phyloP scores from a whole-genome alignment of 352 stramenopile species.

The Peronospora tabacina region DNA sequence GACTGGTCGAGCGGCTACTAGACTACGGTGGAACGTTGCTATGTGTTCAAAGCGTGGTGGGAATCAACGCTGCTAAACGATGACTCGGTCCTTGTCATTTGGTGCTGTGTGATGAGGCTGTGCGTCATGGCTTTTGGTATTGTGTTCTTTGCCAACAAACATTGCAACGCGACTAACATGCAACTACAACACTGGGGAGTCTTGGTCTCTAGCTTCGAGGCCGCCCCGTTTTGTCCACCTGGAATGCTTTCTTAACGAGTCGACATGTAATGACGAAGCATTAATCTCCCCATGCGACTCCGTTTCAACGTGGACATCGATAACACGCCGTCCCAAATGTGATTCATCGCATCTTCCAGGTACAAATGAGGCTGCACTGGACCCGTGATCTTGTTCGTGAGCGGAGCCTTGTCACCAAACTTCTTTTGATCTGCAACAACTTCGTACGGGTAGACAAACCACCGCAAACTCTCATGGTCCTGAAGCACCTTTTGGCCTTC shows the following conservation, averaged over 20 bases:
- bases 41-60: too few relatives aligned
- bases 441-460: constrained; percentile 33
- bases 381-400: constrained; percentile 24
- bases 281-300: constrained; percentile 19
- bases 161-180: too few relatives aligned
- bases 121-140: too few relatives aligned
- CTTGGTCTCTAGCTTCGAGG: too few relatives aligned
- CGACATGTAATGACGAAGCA: constrained; percentile 10
- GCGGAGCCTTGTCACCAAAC: constrained; percentile 12
- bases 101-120: too few relatives aligned
- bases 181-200: too few relatives aligned
- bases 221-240: too few relatives aligned
- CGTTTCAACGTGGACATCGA: constrained; percentile 25
- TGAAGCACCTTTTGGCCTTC: constrained; percentile 22
- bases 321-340: constrained; percentile 20
- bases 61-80: too few relatives aligned
- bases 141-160: too few relatives aligned
- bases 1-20: constrained; percentile 51
- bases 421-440: constrained; percentile 21
- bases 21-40: not conserved
- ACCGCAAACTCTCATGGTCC: constrained; percentile 24
- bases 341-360: constrained; percentile 11
- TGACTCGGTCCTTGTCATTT: too few relatives aligned
- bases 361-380: constrained; percentile 33
- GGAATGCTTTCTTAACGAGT: too few relatives aligned